Evolutionary conservation across 106 monocot species (phyloP), one percentile per base, ranked within the genome.

Genomic region (Vanilla planifolia): DNA sequence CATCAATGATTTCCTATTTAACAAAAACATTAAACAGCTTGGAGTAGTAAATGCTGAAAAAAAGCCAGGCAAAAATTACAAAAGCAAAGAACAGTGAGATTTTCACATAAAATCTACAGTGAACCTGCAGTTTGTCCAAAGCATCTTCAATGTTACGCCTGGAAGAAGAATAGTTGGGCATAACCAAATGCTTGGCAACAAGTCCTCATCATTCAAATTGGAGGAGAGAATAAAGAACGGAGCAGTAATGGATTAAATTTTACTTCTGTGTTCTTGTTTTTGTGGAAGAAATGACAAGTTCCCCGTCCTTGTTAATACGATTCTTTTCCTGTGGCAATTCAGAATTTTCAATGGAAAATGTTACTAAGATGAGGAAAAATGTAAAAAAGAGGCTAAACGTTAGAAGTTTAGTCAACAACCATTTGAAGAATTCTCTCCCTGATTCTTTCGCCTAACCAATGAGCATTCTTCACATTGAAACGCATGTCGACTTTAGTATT

Each of bases 401-500:
- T 19, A 65, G 24, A 66, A 13, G 29, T 17, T 59, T 55, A 21
- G 44, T 60, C 5, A 63, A 77, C 64, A 33, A 96, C 95, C 81
- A 75, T 96, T 65, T 87, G 90, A 59, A 96, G 55, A 43, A 96
- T 96, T 61, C 72, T 81, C 68, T 96, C 90, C 55, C 70, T 76
- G 50, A 90, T 63, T 84, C 90, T 77, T 55, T 96, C 90, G 53
- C 74, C 77, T 36, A 96, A 51, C 95, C 95, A 96, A 80, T 84
- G 64, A 37, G 95, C 90, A 56, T 84, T 61, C 45, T 79, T 74
- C 29, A 96, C 86, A 84, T 96, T 90, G 67, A 96, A 91, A 10
- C 95, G 86, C 95, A 96, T 96, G 48, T 96, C 95, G 26, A 91
- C 95, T 76, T 96, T 96, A 48, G 95, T 90, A 68, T 91, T 96